Evolutionary conservation across 768 basidiomycete species (phyloP).

Genomic region (Austroboletus festivus): DNA sequence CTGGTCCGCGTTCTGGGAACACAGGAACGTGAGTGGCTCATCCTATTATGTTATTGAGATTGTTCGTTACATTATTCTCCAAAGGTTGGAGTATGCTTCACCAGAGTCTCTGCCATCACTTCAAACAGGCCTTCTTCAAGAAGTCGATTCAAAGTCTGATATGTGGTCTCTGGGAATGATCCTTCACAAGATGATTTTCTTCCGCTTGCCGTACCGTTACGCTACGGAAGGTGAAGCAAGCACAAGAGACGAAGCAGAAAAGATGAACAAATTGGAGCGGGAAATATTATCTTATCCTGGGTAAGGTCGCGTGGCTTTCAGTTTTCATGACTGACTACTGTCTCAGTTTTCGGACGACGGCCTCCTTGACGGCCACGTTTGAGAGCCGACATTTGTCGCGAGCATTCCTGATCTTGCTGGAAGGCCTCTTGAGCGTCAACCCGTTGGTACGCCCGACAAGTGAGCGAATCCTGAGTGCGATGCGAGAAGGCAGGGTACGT

Average conservation of each 20-base stretch:
- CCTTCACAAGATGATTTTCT: constrained; percentile 89
- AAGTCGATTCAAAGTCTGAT: constrained; percentile 85
- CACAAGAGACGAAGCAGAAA: constrained; percentile 52
- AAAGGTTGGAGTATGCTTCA: constrained; percentile 79
- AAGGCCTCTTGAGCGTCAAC: constrained; percentile 60
- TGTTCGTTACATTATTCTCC: neutral
- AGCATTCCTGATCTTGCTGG: constrained; percentile 68
- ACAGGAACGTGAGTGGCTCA: constrained; percentile 78
- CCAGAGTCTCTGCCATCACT: constrained; percentile 82
- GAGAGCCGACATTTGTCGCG: constrained; percentile 70
- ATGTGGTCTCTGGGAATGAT: constrained; percentile 99
- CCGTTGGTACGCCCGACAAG: constrained; percentile 66
- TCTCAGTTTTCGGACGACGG: constrained; percentile 50
- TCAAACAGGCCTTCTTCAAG: constrained; percentile 58
- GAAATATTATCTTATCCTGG: constrained; percentile 78
- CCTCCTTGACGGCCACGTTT: constrained; percentile 52
- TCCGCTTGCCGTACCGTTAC: constrained; percentile 80
- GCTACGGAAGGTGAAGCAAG: constrained; percentile 58
- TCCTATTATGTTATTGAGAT: neutral
- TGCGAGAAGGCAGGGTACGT: constrained; percentile 72
- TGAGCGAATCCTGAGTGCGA: constrained; percentile 65
- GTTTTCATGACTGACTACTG: constrained; percentile 6
- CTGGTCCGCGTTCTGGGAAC: constrained; percentile 76
- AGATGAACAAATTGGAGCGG: constrained; percentile 64
- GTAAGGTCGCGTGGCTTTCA: constrained; percentile 34